Evolutionary conservation across 129 eudicot species (phyloP).

Genomic region (Silybum marianum): DNA sequence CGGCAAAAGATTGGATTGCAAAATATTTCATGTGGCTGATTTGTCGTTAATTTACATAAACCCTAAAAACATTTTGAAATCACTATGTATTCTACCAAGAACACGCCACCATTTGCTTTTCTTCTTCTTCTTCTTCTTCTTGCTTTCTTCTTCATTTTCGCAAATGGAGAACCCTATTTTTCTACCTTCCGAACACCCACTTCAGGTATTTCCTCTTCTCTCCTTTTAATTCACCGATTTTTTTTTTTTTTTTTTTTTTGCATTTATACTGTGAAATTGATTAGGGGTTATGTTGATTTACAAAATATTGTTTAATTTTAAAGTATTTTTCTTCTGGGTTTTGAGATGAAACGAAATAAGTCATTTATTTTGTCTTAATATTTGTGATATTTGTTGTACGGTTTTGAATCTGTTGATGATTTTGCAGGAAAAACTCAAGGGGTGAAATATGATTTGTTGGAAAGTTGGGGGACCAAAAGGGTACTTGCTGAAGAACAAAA

Average conservation of each 20-base stretch:
- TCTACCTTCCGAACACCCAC: conserved; percentile 16
- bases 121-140: conserved; percentile 31
- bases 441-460: conserved; percentile 27
- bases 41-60: not conserved
- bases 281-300: conserved; percentile 6
- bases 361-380: no score
- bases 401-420: conserved; percentile 1
- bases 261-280: not conserved
- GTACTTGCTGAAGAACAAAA: conserved; percentile 38
- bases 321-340: conserved; percentile 1
- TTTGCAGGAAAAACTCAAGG: conserved; percentile 37
- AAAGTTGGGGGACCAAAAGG: conserved; percentile 44
- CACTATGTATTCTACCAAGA: conserved; percentile 20
- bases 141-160: conserved; percentile 23
- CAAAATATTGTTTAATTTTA: not conserved
- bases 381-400: not conserved
- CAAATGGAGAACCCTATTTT: conserved; percentile 28
- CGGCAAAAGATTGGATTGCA: not conserved
- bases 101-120: conserved; percentile 7
- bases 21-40: not conserved
- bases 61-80: not conserved
- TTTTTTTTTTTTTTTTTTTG: not conserved
- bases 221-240: not conserved
- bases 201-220: conserved; percentile 21
- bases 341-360: not conserved